Evolutionary conservation across 2,329 filamentous ascomycete genomes (phyloP).

Genomic region (Lachnellula suecica): DNA sequence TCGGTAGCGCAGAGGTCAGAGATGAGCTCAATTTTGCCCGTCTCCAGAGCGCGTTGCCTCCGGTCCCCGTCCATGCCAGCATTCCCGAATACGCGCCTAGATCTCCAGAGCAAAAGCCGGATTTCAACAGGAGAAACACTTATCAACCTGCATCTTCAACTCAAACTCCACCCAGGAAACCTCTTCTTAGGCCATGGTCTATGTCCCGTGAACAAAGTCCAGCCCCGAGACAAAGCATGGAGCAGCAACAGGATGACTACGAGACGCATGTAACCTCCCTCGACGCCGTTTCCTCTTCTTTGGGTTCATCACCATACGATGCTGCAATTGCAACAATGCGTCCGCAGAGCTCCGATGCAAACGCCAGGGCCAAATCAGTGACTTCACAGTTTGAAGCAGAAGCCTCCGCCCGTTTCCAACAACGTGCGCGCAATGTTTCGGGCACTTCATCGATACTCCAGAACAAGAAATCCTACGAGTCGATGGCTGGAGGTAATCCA

Average conservation of each 20-base stretch:
- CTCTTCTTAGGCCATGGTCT: constrained; percentile 6
- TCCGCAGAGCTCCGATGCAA: not conserved
- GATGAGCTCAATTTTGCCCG: constrained; percentile 24
- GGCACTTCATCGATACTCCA: constrained; percentile 4
- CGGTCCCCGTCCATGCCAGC: constrained; percentile 18
- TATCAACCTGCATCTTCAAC: constrained; percentile 8
- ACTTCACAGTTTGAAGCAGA: constrained; percentile 24
- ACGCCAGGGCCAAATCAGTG: constrained; percentile 21
- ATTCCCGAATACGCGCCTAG: constrained; percentile 14
- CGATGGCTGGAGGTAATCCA: constrained; percentile 5
- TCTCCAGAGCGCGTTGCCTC: constrained; percentile 23
- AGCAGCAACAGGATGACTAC: constrained; percentile 18
- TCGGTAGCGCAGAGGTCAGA: constrained; percentile 26
- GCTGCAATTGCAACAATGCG: constrained; percentile 6
- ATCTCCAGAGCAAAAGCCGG: constrained; percentile 7
- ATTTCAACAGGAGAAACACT: constrained; percentile 16
- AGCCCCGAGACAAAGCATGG: not conserved
- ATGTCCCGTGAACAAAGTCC: constrained; percentile 5
- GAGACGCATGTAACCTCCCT: constrained; percentile 26
- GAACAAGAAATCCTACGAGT: constrained; percentile 15
- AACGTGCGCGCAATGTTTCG: constrained; percentile 7
- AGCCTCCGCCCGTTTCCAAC: constrained; percentile 17
- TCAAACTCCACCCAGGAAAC: constrained; percentile 5
- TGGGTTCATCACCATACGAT: constrained; percentile 28
- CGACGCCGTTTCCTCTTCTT: constrained; percentile 18